These are phyloP conservation scores for Hymenoscyphus salicellus DNA, from an alignment of 2,329 filamentous ascomycete genomes.

Conservation along the genomic window DNA sequence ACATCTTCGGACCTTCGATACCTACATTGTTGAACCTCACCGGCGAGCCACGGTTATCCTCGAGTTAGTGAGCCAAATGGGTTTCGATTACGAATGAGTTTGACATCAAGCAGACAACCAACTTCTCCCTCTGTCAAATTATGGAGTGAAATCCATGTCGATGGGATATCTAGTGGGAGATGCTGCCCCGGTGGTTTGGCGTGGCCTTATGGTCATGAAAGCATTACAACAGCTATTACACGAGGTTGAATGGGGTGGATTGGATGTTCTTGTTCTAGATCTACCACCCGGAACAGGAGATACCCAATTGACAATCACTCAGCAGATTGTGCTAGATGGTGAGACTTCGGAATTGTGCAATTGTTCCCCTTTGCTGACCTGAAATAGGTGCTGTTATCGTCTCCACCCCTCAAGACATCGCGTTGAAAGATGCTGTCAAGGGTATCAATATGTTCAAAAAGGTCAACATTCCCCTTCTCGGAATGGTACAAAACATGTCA, in stretches of 20 bases:
- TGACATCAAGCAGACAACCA: conserved; percentile 60
- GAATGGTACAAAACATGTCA: conserved; percentile 90
- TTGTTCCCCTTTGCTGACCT: conserved; percentile 12
- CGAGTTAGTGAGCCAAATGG: conserved; percentile 50
- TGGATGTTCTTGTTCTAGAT: conserved; percentile 88
- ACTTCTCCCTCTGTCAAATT: conserved; percentile 84
- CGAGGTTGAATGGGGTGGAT: conserved; percentile 86
- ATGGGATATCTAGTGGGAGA: conserved; percentile 91
- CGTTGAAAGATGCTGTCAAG: conserved; percentile 85
- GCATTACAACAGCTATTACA: conserved; percentile 92
- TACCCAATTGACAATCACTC: conserved; percentile 93
- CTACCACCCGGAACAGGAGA: conserved; percentile 93
- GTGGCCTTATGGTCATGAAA: conserved; percentile 96
- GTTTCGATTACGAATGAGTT: conserved; percentile 16
- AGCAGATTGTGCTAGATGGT: conserved; percentile 87
- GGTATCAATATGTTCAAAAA: conserved; percentile 92
- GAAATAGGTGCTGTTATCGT: conserved; percentile 72
- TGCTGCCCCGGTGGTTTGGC: conserved; percentile 84
- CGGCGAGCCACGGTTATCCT: conserved; percentile 72
- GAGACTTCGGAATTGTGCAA: conserved; percentile 31
- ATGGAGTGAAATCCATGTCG: conserved; percentile 96
- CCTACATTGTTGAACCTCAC: conserved; percentile 83
- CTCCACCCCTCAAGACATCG: conserved; percentile 89
- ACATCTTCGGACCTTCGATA: conserved; percentile 95
- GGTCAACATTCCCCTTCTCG: conserved; percentile 70